These are phyloP conservation scores for Arachis monticola DNA, from an alignment of 331 rosid species.

Conservation along the genomic window DNA sequence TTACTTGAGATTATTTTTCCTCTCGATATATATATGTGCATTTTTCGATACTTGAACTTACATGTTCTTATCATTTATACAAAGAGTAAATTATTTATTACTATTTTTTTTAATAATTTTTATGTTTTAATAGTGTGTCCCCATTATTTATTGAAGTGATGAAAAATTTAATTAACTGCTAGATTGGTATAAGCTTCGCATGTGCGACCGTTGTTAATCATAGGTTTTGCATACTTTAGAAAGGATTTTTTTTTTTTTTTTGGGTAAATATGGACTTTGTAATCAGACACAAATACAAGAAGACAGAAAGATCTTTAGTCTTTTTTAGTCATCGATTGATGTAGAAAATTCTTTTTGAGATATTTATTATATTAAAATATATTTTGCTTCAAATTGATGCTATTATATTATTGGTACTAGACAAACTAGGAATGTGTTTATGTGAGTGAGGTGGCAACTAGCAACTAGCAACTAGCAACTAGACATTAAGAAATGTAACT, in stretches of 20 bases:
- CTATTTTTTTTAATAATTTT: no score
- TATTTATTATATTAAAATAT: neutral
- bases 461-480: neutral
- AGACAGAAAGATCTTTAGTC: neutral
- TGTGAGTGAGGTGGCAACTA: conserved; percentile 25
- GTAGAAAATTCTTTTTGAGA: neutral
- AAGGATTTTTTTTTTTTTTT: no score
- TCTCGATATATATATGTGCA: no score
- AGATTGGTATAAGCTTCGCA: neutral
- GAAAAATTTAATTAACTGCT: no score
- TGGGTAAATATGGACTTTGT: no score
- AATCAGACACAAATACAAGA: no score
- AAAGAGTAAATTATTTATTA: no score
- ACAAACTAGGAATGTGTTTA: neutral
- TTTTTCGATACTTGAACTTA: no score
- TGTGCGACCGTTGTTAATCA: neutral
- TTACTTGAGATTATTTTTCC: no score
- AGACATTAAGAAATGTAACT: neutral
- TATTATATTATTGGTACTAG: neutral
- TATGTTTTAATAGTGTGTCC: no score
- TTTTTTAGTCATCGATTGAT: neutral
- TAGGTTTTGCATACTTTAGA: neutral
- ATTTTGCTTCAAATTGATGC: neutral
- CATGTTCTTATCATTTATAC: no score
- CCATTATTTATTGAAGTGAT: no score